These are phyloP conservation scores for Blakeslea trispora DNA, from an alignment of 371 early-diverging fungal species.

Conservation along the genomic window DNA sequence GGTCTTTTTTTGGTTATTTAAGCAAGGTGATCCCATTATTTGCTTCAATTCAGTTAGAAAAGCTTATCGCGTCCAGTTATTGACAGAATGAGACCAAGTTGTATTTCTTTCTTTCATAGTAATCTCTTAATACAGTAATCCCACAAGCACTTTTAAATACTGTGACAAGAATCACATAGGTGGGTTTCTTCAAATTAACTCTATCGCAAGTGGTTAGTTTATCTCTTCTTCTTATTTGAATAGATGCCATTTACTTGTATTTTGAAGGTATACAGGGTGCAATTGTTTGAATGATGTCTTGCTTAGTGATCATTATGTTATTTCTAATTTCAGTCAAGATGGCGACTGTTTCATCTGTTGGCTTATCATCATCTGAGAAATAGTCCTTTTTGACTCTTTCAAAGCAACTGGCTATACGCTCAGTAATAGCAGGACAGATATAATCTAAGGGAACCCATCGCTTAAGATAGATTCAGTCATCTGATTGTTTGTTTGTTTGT, in stretches of 20 bases:
- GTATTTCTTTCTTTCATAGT: constrained; percentile 51
- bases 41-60: constrained; percentile 61
- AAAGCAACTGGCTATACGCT: constrained; percentile 40
- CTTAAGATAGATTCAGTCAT: constrained; percentile 12
- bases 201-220: constrained; percentile 13
- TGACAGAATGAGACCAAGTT: constrained; percentile 33
- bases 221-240: background rate
- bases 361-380: constrained; percentile 16
- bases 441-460: constrained; percentile 56
- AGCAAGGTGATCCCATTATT: constrained; percentile 40
- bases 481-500: background rate
- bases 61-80: constrained; percentile 35
- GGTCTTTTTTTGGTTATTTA: too few relatives aligned
- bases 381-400: constrained; percentile 29
- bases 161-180: constrained; percentile 47
- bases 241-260: constrained; percentile 30
- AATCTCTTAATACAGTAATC: constrained; percentile 42
- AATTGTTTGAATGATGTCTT: constrained; percentile 40
- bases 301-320: constrained; percentile 41
- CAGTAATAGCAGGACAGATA: constrained; percentile 50
- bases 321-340: constrained; percentile 54
- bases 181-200: constrained; percentile 49
- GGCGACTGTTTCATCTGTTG: constrained; percentile 34
- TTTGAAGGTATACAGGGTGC: constrained; percentile 46
- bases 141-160: constrained; percentile 62